A percentile compares a stretch with the other conserved stretches of the same genome.
Conservation (phyloP, 2,329 filamentous ascomycete species). For the Arthrobotrys entomopaga region DNA sequence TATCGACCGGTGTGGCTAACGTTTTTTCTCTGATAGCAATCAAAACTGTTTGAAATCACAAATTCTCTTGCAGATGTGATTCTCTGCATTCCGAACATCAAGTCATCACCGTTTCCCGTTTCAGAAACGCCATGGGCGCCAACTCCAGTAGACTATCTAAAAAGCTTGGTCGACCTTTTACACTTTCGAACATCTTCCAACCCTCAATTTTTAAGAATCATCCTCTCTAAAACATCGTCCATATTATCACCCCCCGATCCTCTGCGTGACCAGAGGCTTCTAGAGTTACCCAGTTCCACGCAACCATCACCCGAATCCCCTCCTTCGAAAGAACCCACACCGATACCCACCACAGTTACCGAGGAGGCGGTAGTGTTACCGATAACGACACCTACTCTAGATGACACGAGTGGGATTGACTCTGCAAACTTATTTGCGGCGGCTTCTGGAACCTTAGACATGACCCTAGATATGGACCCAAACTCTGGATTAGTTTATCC, state of each 20-base stretch:
- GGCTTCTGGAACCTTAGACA: conserved; percentile 6
- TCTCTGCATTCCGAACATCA: conserved; percentile 48
- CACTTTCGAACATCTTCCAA: conserved; percentile 50
- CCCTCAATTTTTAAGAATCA: conserved; percentile 38
- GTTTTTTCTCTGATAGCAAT: conserved; percentile 19
- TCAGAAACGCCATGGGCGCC: conserved; percentile 17
- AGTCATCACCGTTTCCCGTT: conserved; percentile 10
- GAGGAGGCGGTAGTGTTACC: conserved; percentile 21
- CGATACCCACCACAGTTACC: conserved; percentile 1
- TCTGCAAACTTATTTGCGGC: conserved; percentile 17
- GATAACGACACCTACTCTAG: conserved; percentile 11
- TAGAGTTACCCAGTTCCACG: conserved; percentile 48
- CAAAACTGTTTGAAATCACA: conserved; percentile 53
- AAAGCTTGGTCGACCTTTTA: conserved; percentile 46
- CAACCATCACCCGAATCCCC: conserved; percentile 48
- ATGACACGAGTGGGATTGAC: conserved; percentile 7
- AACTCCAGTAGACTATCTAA: conserved; percentile 45
- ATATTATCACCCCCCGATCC: conserved; percentile 44
- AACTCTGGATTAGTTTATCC: conserved; percentile 28
- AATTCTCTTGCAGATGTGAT: conserved; percentile 54
- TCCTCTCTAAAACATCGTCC: conserved; percentile 44
- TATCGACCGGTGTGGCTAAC: neutral
- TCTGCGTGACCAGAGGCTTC: conserved; percentile 33
- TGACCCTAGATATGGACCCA: conserved; percentile 19
- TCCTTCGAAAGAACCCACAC: conserved; percentile 41